Base-by-base conservation (phyloP, 176 grass and related monocot species). In the Typha latifolia region DNA sequence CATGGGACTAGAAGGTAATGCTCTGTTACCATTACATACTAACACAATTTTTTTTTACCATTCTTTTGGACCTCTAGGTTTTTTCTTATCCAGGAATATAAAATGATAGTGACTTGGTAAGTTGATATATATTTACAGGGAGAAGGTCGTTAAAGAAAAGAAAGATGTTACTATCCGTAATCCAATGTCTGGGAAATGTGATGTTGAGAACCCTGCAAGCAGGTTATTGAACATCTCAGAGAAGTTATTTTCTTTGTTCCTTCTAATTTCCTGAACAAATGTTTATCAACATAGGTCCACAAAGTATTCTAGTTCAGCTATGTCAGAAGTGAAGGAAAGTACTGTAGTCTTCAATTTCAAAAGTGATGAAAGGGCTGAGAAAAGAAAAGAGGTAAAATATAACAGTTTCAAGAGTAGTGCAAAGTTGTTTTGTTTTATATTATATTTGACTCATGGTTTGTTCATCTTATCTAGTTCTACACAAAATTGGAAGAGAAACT, bases 301-400 rank as follows among this genome's bases (percentile, higher is more conserved):
- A 59, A 49, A 16, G 34, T 10, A 13, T 27, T 0, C 14, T 24
- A 24, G 32, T 48, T 66, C 63, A 26, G 12, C 20, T 48, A 47
- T 47, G 51, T 7, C 18, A n/a, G 64, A 76, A 76, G 73, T 57
- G 47, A 67, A 67, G 47, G 63, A 59, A 26, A 61, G 63, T 48
- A 49, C 22, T 51, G 8, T 18, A 26, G 32, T 4, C 9, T 76
- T 76, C 32, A 47, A 61, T 61, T 76, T 76, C 12, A 76, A 21
- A 76, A 76, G 73, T 67, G 32, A 67, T 56, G 63, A 61, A 49
- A 56, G 73, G 32, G 73, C 73, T 27, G 62, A 67, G 32, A 76
- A 76, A 57, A 66, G 63, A 67, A 67, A 59, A 67, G 73, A 76
- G 73, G 73, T 34, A 76, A 59, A 31, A 47, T 26, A 47, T 67